Conservation (phyloP, 805 yeast species). For the Grigorovia jiainica region DNA sequence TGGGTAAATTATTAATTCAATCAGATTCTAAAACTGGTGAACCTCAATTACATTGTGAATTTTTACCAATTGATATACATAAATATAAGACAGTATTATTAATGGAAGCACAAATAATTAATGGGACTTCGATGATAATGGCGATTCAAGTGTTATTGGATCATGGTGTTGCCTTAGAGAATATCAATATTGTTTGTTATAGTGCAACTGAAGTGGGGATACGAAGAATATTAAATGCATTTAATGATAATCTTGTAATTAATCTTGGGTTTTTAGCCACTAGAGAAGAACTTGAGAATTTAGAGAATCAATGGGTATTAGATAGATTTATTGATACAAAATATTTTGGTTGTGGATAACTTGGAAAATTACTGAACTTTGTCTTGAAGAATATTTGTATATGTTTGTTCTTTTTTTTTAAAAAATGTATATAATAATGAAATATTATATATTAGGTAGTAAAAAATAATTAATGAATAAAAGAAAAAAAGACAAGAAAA, state of each 20-base stretch:
- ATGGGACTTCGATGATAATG: conserved; percentile 94
- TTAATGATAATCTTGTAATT: conserved; percentile 50
- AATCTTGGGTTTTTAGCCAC: conserved; percentile 60
- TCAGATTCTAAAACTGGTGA: conserved; percentile 87
- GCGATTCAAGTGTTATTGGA: conserved; percentile 81
- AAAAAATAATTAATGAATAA: no score
- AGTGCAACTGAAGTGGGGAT: conserved; percentile 74
- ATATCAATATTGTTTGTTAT: conserved; percentile 62
- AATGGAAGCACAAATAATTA: conserved; percentile 78
- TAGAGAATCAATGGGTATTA: conserved; percentile 45
- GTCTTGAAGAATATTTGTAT: not conserved
- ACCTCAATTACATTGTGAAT: conserved; percentile 81
- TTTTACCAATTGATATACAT: conserved; percentile 42
- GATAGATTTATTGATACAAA: conserved; percentile 62
- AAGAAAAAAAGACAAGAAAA: no score
- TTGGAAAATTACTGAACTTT: not conserved
- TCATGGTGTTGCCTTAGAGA: conserved; percentile 53
- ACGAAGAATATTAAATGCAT: conserved; percentile 63
- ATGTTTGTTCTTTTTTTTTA: not conserved
- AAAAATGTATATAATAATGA: not conserved
- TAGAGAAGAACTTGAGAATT: conserved; percentile 37
- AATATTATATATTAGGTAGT: not conserved
- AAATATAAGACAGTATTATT: conserved; percentile 42
- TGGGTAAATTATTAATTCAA: conserved; percentile 82
- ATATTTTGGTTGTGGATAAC: conserved; percentile 52